Evolutionary conservation across 148 eudicot species (phyloP).

Genomic region (Pouteria glomerata): DNA sequence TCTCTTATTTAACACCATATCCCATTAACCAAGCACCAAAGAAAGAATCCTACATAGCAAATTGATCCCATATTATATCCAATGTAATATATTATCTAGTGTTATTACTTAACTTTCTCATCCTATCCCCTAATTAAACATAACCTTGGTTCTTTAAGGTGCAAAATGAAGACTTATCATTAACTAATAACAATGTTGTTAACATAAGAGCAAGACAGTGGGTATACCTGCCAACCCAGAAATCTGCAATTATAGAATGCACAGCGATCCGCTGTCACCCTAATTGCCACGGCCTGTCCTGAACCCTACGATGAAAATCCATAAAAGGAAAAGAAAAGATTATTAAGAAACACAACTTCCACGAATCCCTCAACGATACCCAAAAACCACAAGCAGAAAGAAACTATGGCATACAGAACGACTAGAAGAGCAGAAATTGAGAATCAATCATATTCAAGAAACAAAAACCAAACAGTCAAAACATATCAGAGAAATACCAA

Average conservation of each 20-base stretch:
- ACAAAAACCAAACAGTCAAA: not conserved
- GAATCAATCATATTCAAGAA: not conserved
- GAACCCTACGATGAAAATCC: slow-evolving; percentile 53
- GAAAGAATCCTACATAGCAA: no score
- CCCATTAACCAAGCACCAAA: no score
- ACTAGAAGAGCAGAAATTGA: not conserved
- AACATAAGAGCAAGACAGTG: not conserved
- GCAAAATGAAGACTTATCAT: no score
- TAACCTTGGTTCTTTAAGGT: no score
- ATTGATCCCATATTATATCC: no score
- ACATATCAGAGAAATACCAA: not conserved
- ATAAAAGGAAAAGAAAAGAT: no score
- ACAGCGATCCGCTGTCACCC: slow-evolving; percentile 87
- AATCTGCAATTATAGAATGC: slow-evolving; percentile 96
- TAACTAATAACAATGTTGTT: not conserved
- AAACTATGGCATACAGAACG: not conserved
- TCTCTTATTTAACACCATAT: no score
- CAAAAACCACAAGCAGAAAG: not conserved
- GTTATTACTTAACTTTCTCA: no score
- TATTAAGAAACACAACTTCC: no score
- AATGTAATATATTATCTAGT: no score
- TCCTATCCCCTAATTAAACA: no score
- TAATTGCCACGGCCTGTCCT: slow-evolving; percentile 91
- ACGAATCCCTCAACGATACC: not conserved
- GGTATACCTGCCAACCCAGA: slow-evolving; percentile 88